Base-by-base conservation (phyloP, 495 filamentous ascomycete genomes). In the Aspergillus steynii region DNA sequence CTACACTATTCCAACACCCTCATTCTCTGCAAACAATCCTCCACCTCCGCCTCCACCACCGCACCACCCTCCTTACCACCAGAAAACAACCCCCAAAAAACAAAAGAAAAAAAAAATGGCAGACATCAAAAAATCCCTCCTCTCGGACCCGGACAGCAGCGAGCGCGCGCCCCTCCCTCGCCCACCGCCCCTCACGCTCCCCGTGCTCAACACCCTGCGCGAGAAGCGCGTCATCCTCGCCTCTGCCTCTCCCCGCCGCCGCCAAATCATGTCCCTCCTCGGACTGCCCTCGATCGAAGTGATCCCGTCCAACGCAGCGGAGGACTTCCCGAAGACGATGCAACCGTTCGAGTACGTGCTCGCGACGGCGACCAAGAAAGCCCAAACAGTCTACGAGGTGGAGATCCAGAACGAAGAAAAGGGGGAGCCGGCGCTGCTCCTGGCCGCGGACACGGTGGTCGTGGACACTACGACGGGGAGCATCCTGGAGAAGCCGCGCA, bases 371-470 rank as follows among this genome's bases (percentile, higher is more conserved):
- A 85, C 82, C 2, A 85, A 88, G 65, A 99, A 98, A 71, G 87
- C 87, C 31, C 80, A 88, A 25, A 80, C 86, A 28, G 92, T 98
- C 6, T 99, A 99, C 81, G 68, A 77, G 14, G 72, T 80, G 15
- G 86, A 88, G 47, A 78, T 93, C 53, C 73, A 86, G 59, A 86
- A 87, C 58, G 69, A 77, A 25, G 67, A 63, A 20, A 76, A 75
- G 56, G 84, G 84, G 54, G 95, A 97, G 62, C 94, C 92, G 0
- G 90, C 83, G 9, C 79, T 99, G 0, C 90, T 99, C 45, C 83
- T 99, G 29, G 91, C 93, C 1, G 95, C 95, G 1, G 95, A 98
- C 69, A 99, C 95, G 2, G 79, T 99, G 29, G 90, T 98, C 64
- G 91, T 94, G 8, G 88, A 88, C 32, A 56, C 64, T 0, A 27